Evolutionary conservation across 2,329 filamentous ascomycete genomes (phyloP).

Genomic region (Aspergillus oerlinghausenensis): DNA sequence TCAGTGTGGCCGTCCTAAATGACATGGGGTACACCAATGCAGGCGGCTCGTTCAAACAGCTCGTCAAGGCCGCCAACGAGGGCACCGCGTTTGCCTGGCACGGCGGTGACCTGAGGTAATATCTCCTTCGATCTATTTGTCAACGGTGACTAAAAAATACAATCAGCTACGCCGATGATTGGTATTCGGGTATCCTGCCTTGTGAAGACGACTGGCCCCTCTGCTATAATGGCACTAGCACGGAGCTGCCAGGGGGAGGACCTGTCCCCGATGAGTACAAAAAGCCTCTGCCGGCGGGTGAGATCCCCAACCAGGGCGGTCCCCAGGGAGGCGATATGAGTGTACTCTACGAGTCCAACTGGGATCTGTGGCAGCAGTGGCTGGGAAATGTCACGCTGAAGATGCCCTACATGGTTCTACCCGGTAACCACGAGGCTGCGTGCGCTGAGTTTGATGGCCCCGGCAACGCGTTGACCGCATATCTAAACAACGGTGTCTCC

Average conservation of each 20-base stretch:
- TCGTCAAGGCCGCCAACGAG: slow-evolving; percentile 40
- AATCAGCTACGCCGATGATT: slow-evolving; percentile 47
- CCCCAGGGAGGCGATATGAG: slow-evolving; percentile 48
- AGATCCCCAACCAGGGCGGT: slow-evolving; percentile 44
- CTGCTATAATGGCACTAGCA: slow-evolving; percentile 49
- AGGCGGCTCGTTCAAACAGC: slow-evolving; percentile 44
- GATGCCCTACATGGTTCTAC: slow-evolving; percentile 48
- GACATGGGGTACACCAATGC: slow-evolving; percentile 55
- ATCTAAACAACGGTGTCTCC: slow-evolving; percentile 41
- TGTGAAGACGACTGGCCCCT: slow-evolving; percentile 47
- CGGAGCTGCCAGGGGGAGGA: slow-evolving; percentile 33
- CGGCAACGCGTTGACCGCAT: slow-evolving; percentile 43
- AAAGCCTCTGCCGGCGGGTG: slow-evolving; percentile 43
- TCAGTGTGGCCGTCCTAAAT: slow-evolving; percentile 47
- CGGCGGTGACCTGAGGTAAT: slow-evolving; percentile 42
- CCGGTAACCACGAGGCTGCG: slow-evolving; percentile 49
- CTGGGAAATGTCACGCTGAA: slow-evolving; percentile 40
- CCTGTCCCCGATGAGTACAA: slow-evolving; percentile 39
- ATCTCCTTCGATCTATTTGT: no score
- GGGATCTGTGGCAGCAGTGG: slow-evolving; percentile 52
- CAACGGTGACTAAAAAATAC: no score
- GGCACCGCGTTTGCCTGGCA: slow-evolving; percentile 51
- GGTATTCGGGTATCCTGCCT: slow-evolving; percentile 49
- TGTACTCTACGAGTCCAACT: slow-evolving; percentile 49
- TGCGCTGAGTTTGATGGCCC: slow-evolving; percentile 48